These are phyloP conservation scores for Carex cristatella DNA, from an alignment of 176 grass and related monocot genomes.

Conservation along the genomic window DNA sequence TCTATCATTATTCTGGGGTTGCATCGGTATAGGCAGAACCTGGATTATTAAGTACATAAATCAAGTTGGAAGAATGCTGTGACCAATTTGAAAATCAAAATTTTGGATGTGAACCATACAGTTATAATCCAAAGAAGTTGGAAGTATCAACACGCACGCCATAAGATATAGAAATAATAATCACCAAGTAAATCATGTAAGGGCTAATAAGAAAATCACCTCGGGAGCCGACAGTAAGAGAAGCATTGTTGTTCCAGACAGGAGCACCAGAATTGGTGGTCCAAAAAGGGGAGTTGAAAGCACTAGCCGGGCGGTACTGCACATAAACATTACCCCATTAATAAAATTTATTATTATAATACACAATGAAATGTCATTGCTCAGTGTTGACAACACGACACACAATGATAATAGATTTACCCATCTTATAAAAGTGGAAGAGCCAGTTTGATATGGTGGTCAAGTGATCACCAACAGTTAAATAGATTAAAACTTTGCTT, in stretches of 20 bases:
- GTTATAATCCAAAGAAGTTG: neutral
- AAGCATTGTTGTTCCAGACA: constrained; percentile 94
- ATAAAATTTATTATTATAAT: neutral
- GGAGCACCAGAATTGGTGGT: constrained; percentile 95
- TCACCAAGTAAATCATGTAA: neutral
- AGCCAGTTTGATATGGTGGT: neutral
- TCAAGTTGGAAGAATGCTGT: neutral
- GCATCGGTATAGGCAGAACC: neutral
- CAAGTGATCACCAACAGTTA: neutral
- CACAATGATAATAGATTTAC: neutral
- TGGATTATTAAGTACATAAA: neutral
- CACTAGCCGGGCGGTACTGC: constrained; percentile 84
- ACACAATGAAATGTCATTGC: neutral
- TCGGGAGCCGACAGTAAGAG: constrained; percentile 72
- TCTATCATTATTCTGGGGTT: neutral
- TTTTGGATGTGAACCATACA: neutral
- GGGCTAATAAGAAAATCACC: constrained; percentile 34
- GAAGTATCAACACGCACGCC: neutral
- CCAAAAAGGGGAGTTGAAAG: constrained; percentile 62
- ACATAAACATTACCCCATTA: neutral
- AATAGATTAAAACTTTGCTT: neutral
- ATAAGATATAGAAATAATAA: neutral
- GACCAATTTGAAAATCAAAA: neutral
- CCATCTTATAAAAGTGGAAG: neutral
- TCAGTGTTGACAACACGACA: neutral